Evolutionary conservation across 2,329 filamentous ascomycete species (phyloP), one percentile per base, ranked within the genome.

Genomic region (Penicillium sp.): DNA sequence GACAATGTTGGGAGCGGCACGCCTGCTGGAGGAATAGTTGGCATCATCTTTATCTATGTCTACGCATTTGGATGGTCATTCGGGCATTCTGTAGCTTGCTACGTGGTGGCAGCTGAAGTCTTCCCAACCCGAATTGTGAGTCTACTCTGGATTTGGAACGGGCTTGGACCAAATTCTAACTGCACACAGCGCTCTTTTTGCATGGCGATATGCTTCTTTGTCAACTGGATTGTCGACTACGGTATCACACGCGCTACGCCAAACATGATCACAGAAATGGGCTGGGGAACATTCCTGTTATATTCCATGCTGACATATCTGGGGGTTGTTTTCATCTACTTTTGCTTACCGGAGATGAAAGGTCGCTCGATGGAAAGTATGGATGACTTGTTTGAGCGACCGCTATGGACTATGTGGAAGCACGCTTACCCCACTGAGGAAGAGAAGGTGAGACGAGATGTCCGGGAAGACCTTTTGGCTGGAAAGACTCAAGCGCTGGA

Each of bases 401-500:
- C 64, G 18, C 59, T 76, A n/a, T 77, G 72, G 71, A 70, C 69
- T 0, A 76, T 77, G 75, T 76, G 65, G 63, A 67, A 67, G 46
- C 71, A 72, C 40, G 75, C 74, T 1, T 77, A 77, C 55, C 73
- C 73, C 2, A 74, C 66, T 0, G 66, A 72, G 44, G 69, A 70
- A 43, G 69, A 71, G 18, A 71, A 70, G 50, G 59, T 70, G 13
- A 62, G 70, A 4, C 65, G 67, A 18, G 68, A 69, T 62, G 67
- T 73, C 49, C 61, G 57, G 38, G 61, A 61, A 10, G 54, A 63
- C 14, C 57, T 57, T 38, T 14, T 58, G 36, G 40, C 46, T 24
- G 49, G 36, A 3, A 58, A 61, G 38, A 5, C 52, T 10, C 45
- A 58, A 16, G 22, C 43, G 21, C 43, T 56, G 10, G 58, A 59